These are phyloP conservation scores for Vicia villosa DNA, from an alignment of 306 rosid genomes.

Conservation along the genomic window DNA sequence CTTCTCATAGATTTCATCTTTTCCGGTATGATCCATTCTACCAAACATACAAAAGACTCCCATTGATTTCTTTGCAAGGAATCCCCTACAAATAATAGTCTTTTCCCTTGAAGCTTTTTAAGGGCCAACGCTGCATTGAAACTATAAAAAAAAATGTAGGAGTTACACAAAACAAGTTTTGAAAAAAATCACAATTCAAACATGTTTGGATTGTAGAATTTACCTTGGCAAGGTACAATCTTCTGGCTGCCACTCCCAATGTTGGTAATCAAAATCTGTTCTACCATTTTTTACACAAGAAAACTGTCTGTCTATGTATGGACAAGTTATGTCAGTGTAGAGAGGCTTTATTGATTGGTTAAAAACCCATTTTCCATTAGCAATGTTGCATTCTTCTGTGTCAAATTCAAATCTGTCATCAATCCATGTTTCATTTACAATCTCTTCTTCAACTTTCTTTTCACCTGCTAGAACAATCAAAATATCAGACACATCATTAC, in stretches of 20 bases:
- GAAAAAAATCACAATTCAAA: not conserved
- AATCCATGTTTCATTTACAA: conserved; percentile 38
- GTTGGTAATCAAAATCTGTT: conserved; percentile 68
- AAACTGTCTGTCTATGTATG: conserved; percentile 82
- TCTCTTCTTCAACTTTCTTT: conserved; percentile 43
- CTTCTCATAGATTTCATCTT: conserved; percentile 61
- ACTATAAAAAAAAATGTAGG: conserved; percentile 39
- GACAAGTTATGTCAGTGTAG: conserved; percentile 76
- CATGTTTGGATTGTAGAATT: conserved; percentile 13
- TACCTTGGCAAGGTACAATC: conserved; percentile 88
- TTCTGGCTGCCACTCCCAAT: conserved; percentile 98
- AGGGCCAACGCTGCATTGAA: conserved; percentile 75
- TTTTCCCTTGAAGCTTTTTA: conserved; percentile 72
- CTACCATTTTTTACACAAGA: conserved; percentile 87
- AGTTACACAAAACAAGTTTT: not conserved
- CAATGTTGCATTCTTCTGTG: conserved; percentile 81
- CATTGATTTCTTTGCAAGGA: conserved; percentile 96
- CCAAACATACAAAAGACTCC: conserved; percentile 93
- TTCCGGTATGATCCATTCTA: conserved; percentile 75
- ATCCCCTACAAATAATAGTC: conserved; percentile 91
- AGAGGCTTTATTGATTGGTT: conserved; percentile 68
- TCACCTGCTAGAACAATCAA: conserved; percentile 45
- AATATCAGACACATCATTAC: not conserved
- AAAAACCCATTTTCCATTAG: conserved; percentile 90
- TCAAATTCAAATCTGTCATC: conserved; percentile 95